A percentile compares a stretch with the other conserved stretches of the same genome.
Conservation (phyloP, 345 rosid genomes). For the Eucalyptus urophylla region DNA sequence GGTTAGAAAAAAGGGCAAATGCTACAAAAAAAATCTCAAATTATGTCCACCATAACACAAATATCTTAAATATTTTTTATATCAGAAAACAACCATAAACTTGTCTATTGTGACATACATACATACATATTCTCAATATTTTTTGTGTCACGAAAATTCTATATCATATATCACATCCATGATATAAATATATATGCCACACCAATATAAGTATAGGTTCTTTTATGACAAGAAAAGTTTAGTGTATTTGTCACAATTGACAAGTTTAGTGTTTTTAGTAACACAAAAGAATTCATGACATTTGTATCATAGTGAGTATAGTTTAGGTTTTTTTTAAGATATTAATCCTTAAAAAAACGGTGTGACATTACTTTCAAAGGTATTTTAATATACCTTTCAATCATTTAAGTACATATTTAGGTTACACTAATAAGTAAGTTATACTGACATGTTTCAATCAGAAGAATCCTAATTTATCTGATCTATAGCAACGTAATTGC, state of each 20-base stretch:
- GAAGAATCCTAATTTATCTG: neutral
- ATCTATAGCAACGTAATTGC: neutral
- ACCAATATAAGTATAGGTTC: too few species aligned
- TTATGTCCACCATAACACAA: neutral
- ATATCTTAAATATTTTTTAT: too few species aligned
- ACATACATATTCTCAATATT: rapidly evolving
- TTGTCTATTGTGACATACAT: neutral
- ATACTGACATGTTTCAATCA: neutral
- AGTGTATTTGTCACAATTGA: neutral
- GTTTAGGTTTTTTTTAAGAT: rapidly evolving
- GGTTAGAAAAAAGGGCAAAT: neutral
- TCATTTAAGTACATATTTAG: neutral
- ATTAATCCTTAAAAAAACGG: too few species aligned
- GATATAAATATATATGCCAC: too few species aligned
- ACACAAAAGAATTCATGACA: rapidly evolving
- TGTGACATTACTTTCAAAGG: neutral
- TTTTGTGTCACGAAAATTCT: too few species aligned
- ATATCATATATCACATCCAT: too few species aligned
- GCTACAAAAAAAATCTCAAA: neutral
- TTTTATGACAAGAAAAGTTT: neutral
- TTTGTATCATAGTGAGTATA: rapidly evolving
- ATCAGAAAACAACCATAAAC: too few species aligned
- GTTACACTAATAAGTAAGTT: neutral
- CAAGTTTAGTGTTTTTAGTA: too few species aligned
- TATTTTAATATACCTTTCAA: neutral